phyloP scores from a whole-genome alignment of 2,329 filamentous ascomycete genomes.

The Endoconidiophora polonica region DNA sequence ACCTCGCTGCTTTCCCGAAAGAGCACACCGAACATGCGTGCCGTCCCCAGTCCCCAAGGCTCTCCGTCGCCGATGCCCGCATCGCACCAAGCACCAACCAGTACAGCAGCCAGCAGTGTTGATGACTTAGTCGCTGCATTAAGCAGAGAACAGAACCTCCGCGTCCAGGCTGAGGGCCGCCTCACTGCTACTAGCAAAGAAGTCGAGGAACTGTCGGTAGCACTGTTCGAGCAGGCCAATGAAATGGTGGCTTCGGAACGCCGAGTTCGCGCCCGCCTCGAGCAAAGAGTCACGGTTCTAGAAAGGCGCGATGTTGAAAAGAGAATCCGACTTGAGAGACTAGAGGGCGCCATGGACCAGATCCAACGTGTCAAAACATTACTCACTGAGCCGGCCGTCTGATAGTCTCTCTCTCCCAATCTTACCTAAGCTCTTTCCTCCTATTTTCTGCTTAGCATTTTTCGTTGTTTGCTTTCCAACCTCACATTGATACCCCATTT shows the following conservation, averaged over 20 bases:
- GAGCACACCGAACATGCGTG: conserved; percentile 25
- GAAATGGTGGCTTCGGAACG: conserved; percentile 73
- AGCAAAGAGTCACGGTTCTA: conserved; percentile 51
- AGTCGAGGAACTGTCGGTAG: conserved; percentile 61
- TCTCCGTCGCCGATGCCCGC: conserved; percentile 10
- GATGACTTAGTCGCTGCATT: conserved; percentile 44
- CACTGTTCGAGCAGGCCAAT: conserved; percentile 68
- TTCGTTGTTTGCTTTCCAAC: background rate
- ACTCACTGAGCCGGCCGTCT: conserved; percentile 22
- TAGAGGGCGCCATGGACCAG: conserved; percentile 54
- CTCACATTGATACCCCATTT: conserved; percentile 1
- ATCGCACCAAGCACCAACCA: conserved; percentile 16
- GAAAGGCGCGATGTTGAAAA: conserved; percentile 58
- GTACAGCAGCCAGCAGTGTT: conserved; percentile 16
- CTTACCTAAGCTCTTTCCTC: background rate
- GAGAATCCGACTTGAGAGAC: conserved; percentile 45
- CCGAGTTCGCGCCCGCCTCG: conserved; percentile 50
- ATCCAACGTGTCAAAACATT: conserved; percentile 55
- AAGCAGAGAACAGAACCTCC: conserved; percentile 47
- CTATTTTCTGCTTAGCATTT: conserved; percentile 1
- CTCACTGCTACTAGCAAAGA: conserved; percentile 51
- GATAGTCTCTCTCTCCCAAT: background rate
- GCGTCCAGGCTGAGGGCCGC: conserved; percentile 51
- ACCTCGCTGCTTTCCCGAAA: conserved; percentile 33
- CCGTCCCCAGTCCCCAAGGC: conserved; percentile 5